Base-by-base conservation (phyloP, 192 early-diverging fungal species). In the Entophlyctis luteolus region DNA sequence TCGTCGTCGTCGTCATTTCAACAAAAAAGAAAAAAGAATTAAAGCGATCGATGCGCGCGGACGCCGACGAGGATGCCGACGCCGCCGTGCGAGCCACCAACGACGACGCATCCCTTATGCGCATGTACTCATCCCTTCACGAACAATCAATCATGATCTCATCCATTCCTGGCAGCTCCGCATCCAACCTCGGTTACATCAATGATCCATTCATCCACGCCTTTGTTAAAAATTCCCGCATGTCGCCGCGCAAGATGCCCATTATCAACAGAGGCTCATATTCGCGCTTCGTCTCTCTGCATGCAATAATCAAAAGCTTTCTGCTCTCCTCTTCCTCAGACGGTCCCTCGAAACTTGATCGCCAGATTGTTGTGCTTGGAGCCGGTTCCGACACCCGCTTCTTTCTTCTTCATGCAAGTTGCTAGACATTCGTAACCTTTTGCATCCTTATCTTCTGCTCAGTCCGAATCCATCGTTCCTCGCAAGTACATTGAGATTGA, bases 261-360 rank as follows among this genome's bases (percentile, higher is more conserved):
- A 78, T 98, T 49, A 97, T 98, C 55, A 98, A 98, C 75, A 79
- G 94, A 78, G 93, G 92, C 2, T 89, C 93, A 0, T 95, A 89
- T 68, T 73, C 90, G 4, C 85, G 96, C 8, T 86, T 86, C 60
- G 45, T 62, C 6, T 85, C 87, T 0, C 60, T 98, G 18, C 87
- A 95, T 49, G 55, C 65, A 14, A 55, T 91, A 1, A 77, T 93
- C 1, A 70, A 69, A 8, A 76, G 81, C 32, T 98, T 95, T 62
- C 70, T 90, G 31, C 66, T 48, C 29, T 50, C 59, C 3, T 68
- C 62, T 4, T 45, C 29, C 37, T 47, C 67, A 35, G 20, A 46
- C 4, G 46, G 47, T 1, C n/a, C n/a, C n/a, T n/a, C n/a, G n/a
- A n/a, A n/a, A n/a, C 28, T 49, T 33, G 79, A 75, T 49, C 86